Percentiles rank a stretch among this genome's conserved stretches.
phyloP scores from a whole-genome alignment of 345 rosid genomes.

The Viola odorata region DNA sequence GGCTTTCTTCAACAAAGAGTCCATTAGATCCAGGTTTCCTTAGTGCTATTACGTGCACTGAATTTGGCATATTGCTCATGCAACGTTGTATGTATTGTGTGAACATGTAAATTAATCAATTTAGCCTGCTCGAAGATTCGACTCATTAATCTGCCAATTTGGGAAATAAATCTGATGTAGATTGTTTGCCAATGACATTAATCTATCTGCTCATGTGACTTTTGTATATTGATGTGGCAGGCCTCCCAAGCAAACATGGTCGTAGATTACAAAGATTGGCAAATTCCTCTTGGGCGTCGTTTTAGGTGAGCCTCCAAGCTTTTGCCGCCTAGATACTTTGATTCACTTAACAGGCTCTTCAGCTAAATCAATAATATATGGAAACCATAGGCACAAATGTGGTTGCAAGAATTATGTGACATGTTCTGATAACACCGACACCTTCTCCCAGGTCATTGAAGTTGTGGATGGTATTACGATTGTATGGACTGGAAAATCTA shows the following conservation, averaged over 20 bases:
- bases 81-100: too few species aligned
- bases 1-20: background rate
- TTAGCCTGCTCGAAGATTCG: too few species aligned
- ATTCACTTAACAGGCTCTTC: conserved; percentile 1
- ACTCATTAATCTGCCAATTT: too few species aligned
- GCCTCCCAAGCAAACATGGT: conserved; percentile 78
- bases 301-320: conserved; percentile 52
- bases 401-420: background rate
- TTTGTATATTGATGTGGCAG: conserved; percentile 27
- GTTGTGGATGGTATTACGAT: conserved; percentile 82
- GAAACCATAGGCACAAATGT: background rate
- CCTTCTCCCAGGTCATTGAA: conserved; percentile 59
- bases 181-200: background rate
- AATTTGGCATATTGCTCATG: too few species aligned
- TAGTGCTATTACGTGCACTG: too few species aligned
- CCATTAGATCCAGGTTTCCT: background rate
- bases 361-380: background rate
- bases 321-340: conserved; percentile 7
- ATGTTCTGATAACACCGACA: conserved; percentile 2
- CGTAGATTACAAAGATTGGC: conserved; percentile 96
- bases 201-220: background rate
- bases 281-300: conserved; percentile 91
- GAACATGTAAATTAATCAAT: too few species aligned
- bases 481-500: conserved; percentile 70
- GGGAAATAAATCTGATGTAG: too few species aligned